phyloP scores from a whole-genome alignment of 768 basidiomycete species.

The Tricholomella constricta region DNA sequence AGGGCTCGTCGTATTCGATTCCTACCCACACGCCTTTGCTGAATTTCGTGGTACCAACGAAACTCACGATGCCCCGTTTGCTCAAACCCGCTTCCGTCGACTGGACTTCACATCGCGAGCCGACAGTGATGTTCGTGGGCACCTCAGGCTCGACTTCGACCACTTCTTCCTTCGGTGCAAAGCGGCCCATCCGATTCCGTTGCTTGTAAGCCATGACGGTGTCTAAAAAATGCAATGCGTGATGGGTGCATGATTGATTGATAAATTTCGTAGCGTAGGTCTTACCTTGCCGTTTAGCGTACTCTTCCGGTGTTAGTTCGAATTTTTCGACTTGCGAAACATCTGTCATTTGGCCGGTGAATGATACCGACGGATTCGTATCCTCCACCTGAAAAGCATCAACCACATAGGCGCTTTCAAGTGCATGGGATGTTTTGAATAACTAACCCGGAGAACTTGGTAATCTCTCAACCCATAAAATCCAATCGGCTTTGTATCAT shows the following conservation, averaged over 20 bases:
- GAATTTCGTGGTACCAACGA: constrained; percentile 80
- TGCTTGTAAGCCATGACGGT: constrained; percentile 90
- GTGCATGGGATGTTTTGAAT: not conserved
- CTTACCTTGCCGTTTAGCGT: constrained; percentile 77
- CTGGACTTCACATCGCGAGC: constrained; percentile 83
- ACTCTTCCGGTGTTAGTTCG: constrained; percentile 81
- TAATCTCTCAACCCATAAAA: constrained; percentile 75
- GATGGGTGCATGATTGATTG: not conserved
- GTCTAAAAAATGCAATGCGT: constrained; percentile 46
- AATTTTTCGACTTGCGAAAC: constrained; percentile 90
- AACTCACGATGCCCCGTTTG: constrained; percentile 85
- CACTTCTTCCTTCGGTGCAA: constrained; percentile 56
- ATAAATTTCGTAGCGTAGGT: not conserved
- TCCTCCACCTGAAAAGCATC: constrained; percentile 59
- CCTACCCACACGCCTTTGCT: constrained; percentile 84
- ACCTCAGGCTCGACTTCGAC: constrained; percentile 23
- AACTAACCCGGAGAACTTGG: constrained; percentile 78
- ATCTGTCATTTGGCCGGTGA: constrained; percentile 86
- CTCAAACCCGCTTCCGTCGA: constrained; percentile 65
- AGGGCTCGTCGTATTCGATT: constrained; percentile 92
- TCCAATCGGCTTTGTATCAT: constrained; percentile 69
- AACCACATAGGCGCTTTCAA: not conserved
- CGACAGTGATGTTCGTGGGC: constrained; percentile 56
- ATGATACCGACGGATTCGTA: constrained; percentile 70
- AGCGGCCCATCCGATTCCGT: constrained; percentile 84